Evolutionary conservation across 345 rosid genomes (phyloP).

Genomic region (Viola odorata): DNA sequence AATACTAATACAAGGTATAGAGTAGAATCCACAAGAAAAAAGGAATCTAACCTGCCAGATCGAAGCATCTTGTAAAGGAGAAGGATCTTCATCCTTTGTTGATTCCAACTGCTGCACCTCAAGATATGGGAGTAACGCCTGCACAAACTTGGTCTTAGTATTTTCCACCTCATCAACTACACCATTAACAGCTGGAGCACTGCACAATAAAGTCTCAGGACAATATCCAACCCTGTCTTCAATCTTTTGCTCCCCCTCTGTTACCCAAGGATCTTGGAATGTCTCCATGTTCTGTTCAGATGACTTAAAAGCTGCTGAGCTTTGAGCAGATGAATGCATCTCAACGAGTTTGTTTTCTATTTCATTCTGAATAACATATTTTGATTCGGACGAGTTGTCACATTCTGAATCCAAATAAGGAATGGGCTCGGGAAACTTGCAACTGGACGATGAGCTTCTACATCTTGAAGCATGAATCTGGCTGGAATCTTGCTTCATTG

Average conservation of each 20-base stretch:
- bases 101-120: slow-evolving; percentile 15
- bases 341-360: slow-evolving; percentile 14
- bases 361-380: background rate
- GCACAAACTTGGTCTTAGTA: slow-evolving; percentile 3
- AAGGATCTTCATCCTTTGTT: slow-evolving; percentile 10
- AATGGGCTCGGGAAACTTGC: slow-evolving; percentile 7
- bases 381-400: background rate
- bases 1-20: too few relatives aligned
- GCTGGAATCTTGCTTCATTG: slow-evolving; percentile 9
- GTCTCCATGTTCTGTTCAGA: slow-evolving; percentile 4
- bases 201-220: slow-evolving; percentile 1
- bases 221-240: slow-evolving; percentile 6
- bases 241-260: slow-evolving; percentile 7
- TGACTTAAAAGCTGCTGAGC: slow-evolving; percentile 3
- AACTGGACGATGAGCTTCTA: slow-evolving; percentile 10
- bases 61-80: slow-evolving; percentile 7
- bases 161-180: slow-evolving; percentile 8
- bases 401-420: slow-evolving; percentile 5
- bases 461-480: slow-evolving; percentile 13
- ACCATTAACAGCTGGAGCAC: slow-evolving; percentile 2
- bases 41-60: slow-evolving; percentile 33
- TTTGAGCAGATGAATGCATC: slow-evolving; percentile 9
- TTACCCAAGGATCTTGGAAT: background rate
- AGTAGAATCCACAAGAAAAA: background rate
- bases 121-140: slow-evolving; percentile 7